Evolutionary conservation across 768 basidiomycete genomes (phyloP).

Genomic region (Guyanaporus albipodus): DNA sequence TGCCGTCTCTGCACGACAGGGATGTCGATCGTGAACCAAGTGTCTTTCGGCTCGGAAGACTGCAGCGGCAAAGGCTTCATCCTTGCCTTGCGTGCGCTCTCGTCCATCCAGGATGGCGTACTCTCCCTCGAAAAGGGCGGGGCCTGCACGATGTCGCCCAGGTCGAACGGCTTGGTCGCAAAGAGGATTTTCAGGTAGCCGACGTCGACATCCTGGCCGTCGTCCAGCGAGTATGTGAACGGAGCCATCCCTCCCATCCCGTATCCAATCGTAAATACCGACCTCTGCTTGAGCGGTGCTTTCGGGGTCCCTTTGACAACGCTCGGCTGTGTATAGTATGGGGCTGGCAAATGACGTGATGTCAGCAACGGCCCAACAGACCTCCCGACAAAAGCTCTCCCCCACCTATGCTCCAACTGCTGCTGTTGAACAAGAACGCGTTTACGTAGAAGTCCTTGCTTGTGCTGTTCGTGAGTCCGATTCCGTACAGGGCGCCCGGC

Average conservation of each 20-base stretch:
- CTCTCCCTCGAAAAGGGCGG: constrained; percentile 32
- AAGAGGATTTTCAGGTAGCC: constrained; percentile 44
- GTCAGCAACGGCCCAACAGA: not conserved
- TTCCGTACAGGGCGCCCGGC: constrained; percentile 27
- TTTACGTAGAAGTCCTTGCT: constrained; percentile 35
- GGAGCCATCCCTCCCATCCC: constrained; percentile 32
- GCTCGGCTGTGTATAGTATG: constrained; percentile 8
- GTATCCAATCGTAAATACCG: constrained; percentile 37
- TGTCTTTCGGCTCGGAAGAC: not conserved
- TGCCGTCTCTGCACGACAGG: constrained; percentile 4
- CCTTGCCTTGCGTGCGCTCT: not conserved
- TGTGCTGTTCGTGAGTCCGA: constrained; percentile 35
- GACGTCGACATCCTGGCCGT: constrained; percentile 34
- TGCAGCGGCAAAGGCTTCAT: not conserved
- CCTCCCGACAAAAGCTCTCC: no score
- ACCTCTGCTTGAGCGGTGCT: constrained; percentile 4
- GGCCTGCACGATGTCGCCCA: constrained; percentile 32
- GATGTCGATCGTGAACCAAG: constrained; percentile 19
- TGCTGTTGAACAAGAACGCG: constrained; percentile 41
- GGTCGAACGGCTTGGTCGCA: constrained; percentile 33
- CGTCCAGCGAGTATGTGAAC: constrained; percentile 23
- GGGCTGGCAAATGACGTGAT: constrained; percentile 1
- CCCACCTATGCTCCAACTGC: constrained; percentile 36
- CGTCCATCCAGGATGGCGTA: no score
- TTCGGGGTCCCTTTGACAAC: not conserved